Base-by-base conservation (phyloP, 495 filamentous ascomycete species). In the Penicillium coffeae region DNA sequence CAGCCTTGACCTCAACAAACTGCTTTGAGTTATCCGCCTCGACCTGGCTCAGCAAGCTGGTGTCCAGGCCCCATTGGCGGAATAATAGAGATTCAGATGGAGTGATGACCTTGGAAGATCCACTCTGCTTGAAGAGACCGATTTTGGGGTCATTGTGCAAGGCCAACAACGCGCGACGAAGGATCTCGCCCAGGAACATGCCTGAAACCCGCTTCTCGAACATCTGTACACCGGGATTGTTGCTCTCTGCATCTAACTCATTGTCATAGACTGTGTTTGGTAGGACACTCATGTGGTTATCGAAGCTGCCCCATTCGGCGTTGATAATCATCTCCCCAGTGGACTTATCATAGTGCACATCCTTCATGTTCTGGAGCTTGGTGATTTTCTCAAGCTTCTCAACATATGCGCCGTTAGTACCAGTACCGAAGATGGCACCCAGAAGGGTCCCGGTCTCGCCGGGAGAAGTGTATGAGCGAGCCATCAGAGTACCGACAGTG, bases 161-260 rank as follows among this genome's bases (percentile, higher is more conserved):
- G 27, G 78, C 71, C 15, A 90, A 58, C 21, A 96, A 65, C 21
- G 83, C 84, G 22, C 87, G 80, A 8, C 93, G 87, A 32, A 96
- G 73, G 49, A 98, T 91, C 64, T 98, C 93, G 45, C 93, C 93
- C 16, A 98, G 66, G 77, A 97, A 98, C 93, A 98, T 98, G 68
- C 93, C 93, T 0, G 88, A 93, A 32, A 98, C 85, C 40, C 93
- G 86, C 77, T 98, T 98, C 74, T 98, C 93, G 70, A 96, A 98
- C 86, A 96, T 96, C 67, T 98, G 93, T 48, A 96, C 82, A 32
- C 94, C 93, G 1, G 93, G 93, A 73, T 98, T 98, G 53, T 88
- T 81, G 59, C 82, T 90, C 18, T 83, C 82, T 45, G 73, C 72
- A 70, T 98, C 90, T 32, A 98, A 76, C 38, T 79, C 77, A 10